Percentiles rank a stretch among this genome's conserved stretches.
Conservation (phyloP, 148 eudicot genomes). For the Nepenthes gracilis region DNA sequence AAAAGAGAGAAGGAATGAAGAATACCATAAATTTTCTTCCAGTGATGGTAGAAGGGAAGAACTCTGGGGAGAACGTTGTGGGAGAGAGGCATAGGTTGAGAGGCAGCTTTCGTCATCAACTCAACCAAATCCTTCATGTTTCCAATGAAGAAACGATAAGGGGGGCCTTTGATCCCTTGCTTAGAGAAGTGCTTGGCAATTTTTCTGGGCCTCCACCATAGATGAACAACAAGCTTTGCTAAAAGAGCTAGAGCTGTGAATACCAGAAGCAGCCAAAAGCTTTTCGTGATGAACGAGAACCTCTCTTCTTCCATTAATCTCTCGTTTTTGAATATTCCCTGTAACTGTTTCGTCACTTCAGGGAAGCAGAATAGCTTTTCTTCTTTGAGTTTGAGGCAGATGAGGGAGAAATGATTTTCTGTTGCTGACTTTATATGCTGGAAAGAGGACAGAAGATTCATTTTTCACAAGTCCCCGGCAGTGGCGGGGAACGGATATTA, state of each 20-base stretch:
- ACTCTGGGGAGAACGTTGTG: conserved; percentile 88
- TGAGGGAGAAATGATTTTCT: neutral
- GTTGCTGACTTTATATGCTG: neutral
- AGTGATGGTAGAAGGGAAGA: conserved; percentile 86
- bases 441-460: neutral
- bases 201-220: conserved; percentile 74
- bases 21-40: conserved; percentile 90
- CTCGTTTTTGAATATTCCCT: neutral
- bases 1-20: neutral
- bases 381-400: neutral
- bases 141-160: conserved; percentile 54
- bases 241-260: conserved; percentile 8
- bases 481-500: no score
- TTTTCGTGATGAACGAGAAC: no score
- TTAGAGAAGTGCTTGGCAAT: conserved; percentile 44
- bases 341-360: neutral
- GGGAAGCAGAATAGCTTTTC: neutral
- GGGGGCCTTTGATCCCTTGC: conserved; percentile 85
- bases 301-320: neutral
- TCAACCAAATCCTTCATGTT: conserved; percentile 72
- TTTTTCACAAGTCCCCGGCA: no score
- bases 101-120: conserved; percentile 61
- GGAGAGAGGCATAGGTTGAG: conserved; percentile 60
- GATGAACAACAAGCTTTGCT: conserved; percentile 30
- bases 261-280: neutral